Conservation (phyloP, 176 grass and related monocot genomes). For the Hsuehochloa calcarea region DNA sequence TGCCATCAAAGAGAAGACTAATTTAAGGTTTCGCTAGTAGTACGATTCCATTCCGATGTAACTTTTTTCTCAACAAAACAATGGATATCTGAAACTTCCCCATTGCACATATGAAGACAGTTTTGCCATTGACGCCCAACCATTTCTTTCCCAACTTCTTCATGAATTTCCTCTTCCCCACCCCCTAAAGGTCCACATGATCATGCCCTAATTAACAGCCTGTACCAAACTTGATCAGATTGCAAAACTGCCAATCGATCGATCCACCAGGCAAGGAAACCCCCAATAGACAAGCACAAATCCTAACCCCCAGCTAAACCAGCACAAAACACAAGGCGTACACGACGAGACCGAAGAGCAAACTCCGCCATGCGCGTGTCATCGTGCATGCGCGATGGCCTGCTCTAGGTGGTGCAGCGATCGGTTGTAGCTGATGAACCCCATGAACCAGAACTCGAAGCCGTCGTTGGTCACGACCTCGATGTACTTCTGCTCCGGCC, state of each 20-base stretch:
- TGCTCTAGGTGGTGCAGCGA: slow-evolving; percentile 69
- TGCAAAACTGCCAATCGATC: neutral
- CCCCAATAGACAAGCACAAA: slow-evolving; percentile 35
- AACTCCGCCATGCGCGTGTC: neutral
- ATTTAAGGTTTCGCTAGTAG: neutral
- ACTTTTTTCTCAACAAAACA: neutral
- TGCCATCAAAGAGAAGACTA: neutral
- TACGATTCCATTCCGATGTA: neutral
- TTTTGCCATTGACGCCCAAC: slow-evolving; percentile 14
- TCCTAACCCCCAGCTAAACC: slow-evolving; percentile 15
- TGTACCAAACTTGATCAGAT: slow-evolving; percentile 10
- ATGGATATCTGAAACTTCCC: slow-evolving; percentile 12
- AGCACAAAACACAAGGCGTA: neutral
- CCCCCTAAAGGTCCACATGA: slow-evolving; percentile 13
- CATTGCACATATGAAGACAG: slow-evolving; percentile 7
- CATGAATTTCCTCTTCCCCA: slow-evolving; percentile 19
- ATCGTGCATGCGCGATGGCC: slow-evolving; percentile 56
- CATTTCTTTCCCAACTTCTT: slow-evolving; percentile 19
- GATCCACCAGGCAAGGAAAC: slow-evolving; percentile 9
- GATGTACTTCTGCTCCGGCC: slow-evolving; percentile 75
- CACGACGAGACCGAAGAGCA: neutral
- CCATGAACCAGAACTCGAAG: slow-evolving; percentile 98
- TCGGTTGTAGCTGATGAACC: slow-evolving; percentile 64
- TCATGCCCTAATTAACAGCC: slow-evolving; percentile 17
- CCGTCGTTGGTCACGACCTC: slow-evolving; percentile 75